These are phyloP conservation scores for Coemansia umbellata DNA, from an alignment of 192 early-diverging fungal species.

Conservation along the genomic window DNA sequence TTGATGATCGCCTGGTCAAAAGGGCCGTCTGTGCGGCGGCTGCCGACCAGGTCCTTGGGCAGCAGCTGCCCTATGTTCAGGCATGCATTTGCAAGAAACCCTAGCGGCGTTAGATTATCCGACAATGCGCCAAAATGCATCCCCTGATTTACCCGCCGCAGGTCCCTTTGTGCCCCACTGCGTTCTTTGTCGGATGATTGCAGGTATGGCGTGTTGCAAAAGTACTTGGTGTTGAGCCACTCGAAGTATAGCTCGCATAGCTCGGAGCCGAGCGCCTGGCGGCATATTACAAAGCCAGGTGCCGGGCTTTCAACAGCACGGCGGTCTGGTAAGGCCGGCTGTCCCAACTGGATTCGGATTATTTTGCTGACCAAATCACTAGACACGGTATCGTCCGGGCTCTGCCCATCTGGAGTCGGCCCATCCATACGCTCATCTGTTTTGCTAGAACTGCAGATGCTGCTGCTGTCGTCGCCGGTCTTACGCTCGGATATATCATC, in stretches of 20 bases:
- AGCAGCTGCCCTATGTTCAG: background rate
- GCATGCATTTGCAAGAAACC: conserved; percentile 6
- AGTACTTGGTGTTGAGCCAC: conserved; percentile 34
- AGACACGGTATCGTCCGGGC: too few species aligned
- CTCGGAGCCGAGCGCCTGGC: background rate
- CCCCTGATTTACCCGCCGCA: conserved; percentile 21
- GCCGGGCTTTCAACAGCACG: conserved; percentile 5
- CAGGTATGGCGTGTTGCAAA: conserved; percentile 4
- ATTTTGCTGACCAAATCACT: too few species aligned
- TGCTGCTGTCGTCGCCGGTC: too few species aligned
- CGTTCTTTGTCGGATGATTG: background rate
- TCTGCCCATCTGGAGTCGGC: too few species aligned
- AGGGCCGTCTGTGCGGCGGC: background rate
- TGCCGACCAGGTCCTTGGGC: background rate
- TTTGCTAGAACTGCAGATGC: too few species aligned
- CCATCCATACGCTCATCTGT: too few species aligned
- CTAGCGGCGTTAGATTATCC: conserved; percentile 12
- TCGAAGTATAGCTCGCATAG: conserved; percentile 15
- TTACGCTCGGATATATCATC: too few species aligned
- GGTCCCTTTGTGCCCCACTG: background rate
- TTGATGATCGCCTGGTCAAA: conserved; percentile 57
- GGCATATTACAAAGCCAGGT: conserved; percentile 14
- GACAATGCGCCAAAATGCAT: conserved; percentile 35
- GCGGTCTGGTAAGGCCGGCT: background rate
- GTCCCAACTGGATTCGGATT: background rate